These are phyloP conservation scores for Solanum medicagineum DNA, from an alignment of 257 asterid species.

Conservation along the genomic window DNA sequence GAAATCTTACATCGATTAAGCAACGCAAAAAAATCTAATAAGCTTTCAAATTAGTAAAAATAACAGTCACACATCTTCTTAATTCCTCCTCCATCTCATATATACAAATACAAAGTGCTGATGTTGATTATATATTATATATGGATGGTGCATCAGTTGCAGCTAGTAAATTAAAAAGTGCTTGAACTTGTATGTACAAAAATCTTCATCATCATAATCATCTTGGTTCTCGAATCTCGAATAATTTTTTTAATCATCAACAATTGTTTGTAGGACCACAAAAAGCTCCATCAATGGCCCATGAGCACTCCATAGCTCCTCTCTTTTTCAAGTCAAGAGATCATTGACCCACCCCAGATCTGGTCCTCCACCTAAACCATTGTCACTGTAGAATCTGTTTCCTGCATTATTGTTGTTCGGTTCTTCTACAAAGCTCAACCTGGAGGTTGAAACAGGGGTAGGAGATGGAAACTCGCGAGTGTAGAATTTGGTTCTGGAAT, in stretches of 20 bases:
- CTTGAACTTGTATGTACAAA: slow-evolving; percentile 14
- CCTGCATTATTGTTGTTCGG: background rate
- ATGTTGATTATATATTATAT: background rate
- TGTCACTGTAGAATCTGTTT: slow-evolving; percentile 14
- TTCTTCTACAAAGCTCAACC: slow-evolving; percentile 33
- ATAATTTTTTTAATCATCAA: background rate
- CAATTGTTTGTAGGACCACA: background rate
- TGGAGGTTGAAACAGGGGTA: background rate
- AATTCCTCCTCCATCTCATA: slow-evolving; percentile 8
- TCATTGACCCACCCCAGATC: slow-evolving; percentile 96
- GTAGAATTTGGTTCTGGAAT: slow-evolving; percentile 8
- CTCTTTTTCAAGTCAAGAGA: slow-evolving; percentile 46
- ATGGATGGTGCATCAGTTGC: slow-evolving; percentile 8
- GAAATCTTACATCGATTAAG: background rate
- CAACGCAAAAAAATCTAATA: background rate
- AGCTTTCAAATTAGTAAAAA: background rate
- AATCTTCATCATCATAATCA: background rate
- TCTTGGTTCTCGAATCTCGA: background rate
- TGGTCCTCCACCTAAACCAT: slow-evolving; percentile 60
- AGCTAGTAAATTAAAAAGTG: background rate
- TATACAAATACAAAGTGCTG: background rate
- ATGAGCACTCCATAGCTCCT: background rate
- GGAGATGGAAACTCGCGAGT: slow-evolving; percentile 11
- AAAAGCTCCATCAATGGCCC: background rate
- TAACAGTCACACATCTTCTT: background rate